Evolutionary conservation across 345 rosid species (phyloP).

Genomic region (Adansonia digitata): DNA sequence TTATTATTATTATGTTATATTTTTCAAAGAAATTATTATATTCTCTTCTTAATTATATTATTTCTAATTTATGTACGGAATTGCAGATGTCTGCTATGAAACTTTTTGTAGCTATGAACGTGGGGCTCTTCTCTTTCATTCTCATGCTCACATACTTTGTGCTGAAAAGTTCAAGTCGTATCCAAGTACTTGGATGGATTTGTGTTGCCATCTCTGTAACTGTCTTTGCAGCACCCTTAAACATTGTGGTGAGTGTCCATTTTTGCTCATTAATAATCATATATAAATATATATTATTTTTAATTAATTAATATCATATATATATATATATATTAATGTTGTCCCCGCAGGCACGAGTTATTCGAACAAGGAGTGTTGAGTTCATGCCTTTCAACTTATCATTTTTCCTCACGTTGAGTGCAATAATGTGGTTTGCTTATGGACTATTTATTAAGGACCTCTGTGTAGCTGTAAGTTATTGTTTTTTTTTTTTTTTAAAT

Average conservation of each 20-base stretch:
- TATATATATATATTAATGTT: background rate
- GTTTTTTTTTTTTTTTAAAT: background rate
- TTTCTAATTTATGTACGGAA: background rate
- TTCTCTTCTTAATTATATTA: background rate
- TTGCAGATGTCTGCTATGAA: slow-evolving; percentile 57
- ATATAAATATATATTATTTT: too few relatives aligned
- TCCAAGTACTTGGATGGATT: slow-evolving; percentile 70
- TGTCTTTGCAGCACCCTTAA: slow-evolving; percentile 84
- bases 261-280: background rate
- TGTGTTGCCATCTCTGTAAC: slow-evolving; percentile 60
- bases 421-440: slow-evolving; percentile 73
- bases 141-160: slow-evolving; percentile 39
- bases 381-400: slow-evolving; percentile 90
- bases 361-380: slow-evolving; percentile 75
- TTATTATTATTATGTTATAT: too few relatives aligned
- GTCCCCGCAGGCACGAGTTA: slow-evolving; percentile 22
- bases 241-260: slow-evolving; percentile 44
- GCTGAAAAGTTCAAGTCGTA: slow-evolving; percentile 17
- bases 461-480: slow-evolving; percentile 64
- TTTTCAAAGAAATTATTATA: too few relatives aligned
- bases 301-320: background rate
- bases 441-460: slow-evolving; percentile 52
- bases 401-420: slow-evolving; percentile 73
- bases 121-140: slow-evolving; percentile 48
- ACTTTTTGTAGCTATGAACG: slow-evolving; percentile 43